Base-by-base conservation (phyloP, 495 filamentous ascomycete genomes). In the Aspergillus diversus region DNA sequence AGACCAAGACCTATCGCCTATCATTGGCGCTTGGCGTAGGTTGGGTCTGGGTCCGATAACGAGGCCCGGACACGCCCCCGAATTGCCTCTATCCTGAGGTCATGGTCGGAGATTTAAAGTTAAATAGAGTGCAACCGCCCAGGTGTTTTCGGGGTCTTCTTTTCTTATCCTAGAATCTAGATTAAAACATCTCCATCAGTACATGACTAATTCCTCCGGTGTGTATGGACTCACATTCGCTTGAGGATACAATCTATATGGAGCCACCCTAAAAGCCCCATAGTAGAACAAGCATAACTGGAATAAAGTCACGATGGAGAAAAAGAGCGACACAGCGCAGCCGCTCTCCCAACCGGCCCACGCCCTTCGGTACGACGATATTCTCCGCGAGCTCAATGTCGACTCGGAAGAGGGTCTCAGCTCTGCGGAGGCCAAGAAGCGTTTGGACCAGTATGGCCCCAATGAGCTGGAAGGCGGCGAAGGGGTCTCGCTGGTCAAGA, bases 341-440 rank as follows among this genome's bases (percentile, higher is more conserved):
- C 64, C 62, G 3, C 71, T 92, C 17, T 84, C 83, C 8, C 73
- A 77, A 49, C 88, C 89, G 7, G 86, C 91, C 15, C 90, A 93
- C 68, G 77, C 85, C 43, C 80, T 94, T 32, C 64, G 83, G 16
- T 75, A 69, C 65, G 73, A 81, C 35, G 73, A 84, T 61, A 76
- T 88, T 57, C 77, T 87, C 58, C 64, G 74, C 9, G 84, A 92
- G 69, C 78, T 91, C 16, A 71, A 73, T 4, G 83, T 85, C 63
- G 80, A 91, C 70, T 61, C 74, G 9, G 82, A 89, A 12, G 77
- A 90, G 71, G 89, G 89, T 42, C 77, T 92, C 35, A 80, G 82
- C 4, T 71, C 74, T 7, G 67, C 62, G 0, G 87, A 89, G 55
- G 89, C 83, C 27, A 76, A 83, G 61, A 61, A 75, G 21, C 80